Conservation (phyloP, 2,329 filamentous ascomycete genomes). For the Fusarium sp. region DNA sequence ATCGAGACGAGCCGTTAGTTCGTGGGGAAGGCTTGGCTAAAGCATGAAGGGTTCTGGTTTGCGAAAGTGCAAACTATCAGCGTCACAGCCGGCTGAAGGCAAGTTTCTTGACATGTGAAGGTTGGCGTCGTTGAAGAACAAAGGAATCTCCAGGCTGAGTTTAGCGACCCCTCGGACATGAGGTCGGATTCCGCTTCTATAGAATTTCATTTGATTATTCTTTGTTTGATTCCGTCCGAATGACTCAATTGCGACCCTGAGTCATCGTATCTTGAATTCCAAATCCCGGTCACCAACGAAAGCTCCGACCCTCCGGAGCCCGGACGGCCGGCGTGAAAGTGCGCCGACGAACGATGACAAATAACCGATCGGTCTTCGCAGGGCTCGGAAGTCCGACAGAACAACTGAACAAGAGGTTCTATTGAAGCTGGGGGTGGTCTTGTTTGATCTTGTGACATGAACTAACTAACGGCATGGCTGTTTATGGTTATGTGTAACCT, state of each 20-base stretch:
- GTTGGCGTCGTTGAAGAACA: neutral
- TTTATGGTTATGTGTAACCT: slow-evolving; percentile 24
- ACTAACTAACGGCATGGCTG: neutral
- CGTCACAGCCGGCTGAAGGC: neutral
- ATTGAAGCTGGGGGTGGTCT: neutral
- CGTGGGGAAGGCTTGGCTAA: neutral
- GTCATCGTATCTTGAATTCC: neutral
- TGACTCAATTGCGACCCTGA: neutral
- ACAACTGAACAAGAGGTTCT: neutral
- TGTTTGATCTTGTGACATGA: neutral
- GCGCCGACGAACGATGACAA: neutral
- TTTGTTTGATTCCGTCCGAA: neutral
- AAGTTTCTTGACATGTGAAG: slow-evolving; percentile 29
- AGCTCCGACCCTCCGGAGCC: neutral
- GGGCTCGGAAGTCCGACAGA: slow-evolving; percentile 7
- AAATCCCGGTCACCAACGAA: neutral
- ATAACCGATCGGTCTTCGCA: slow-evolving; percentile 6
- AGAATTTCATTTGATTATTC: neutral
- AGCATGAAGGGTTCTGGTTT: slow-evolving; percentile 11
- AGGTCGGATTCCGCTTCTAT: slow-evolving; percentile 24
- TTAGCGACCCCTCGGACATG: slow-evolving; percentile 17
- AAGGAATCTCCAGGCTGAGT: neutral
- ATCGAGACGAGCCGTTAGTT: slow-evolving; percentile 11
- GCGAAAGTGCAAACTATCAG: slow-evolving; percentile 1
- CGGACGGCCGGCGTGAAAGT: neutral